phyloP scores from a whole-genome alignment of 2,329 filamentous ascomycete genomes.

The Trichoderma harzianum region DNA sequence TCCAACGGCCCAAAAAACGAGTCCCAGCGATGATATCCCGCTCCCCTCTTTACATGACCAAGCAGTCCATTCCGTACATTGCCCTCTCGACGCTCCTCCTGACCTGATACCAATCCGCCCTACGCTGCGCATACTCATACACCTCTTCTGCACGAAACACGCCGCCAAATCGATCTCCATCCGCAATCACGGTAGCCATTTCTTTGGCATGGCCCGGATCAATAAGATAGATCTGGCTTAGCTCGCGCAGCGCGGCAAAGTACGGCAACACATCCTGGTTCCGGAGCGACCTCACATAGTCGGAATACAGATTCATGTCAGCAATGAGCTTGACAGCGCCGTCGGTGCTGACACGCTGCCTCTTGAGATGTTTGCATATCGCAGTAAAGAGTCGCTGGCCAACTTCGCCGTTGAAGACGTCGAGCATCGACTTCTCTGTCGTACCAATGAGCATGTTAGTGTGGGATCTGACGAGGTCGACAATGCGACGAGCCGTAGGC shows the following conservation, averaged over 20 bases:
- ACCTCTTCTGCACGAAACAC: constrained; percentile 96
- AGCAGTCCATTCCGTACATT: constrained; percentile 94
- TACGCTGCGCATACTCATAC: constrained; percentile 90
- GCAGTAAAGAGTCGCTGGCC: constrained; percentile 87
- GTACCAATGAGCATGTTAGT: constrained; percentile 91
- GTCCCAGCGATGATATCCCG: neutral
- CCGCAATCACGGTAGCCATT: constrained; percentile 91
- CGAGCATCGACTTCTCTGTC: constrained; percentile 96
- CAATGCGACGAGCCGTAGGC: constrained; percentile 72
- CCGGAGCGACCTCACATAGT: constrained; percentile 75
- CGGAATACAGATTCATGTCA: constrained; percentile 92
- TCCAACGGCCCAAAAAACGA: neutral
- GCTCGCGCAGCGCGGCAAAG: constrained; percentile 85
- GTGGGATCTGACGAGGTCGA: constrained; percentile 82
- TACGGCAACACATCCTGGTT: constrained; percentile 85
- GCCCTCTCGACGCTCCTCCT: constrained; percentile 86
- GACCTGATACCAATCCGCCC: constrained; percentile 94
- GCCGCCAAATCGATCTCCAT: constrained; percentile 82
- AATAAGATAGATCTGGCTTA: constrained; percentile 94
- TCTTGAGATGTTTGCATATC: constrained; percentile 95
- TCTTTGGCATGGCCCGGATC: constrained; percentile 82
- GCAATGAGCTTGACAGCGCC: constrained; percentile 91
- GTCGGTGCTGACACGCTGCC: constrained; percentile 84
- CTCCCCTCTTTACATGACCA: constrained; percentile 61
- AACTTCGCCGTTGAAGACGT: constrained; percentile 98